Base-by-base conservation (phyloP, 148 eudicot species). In the Silene latifolia region DNA sequence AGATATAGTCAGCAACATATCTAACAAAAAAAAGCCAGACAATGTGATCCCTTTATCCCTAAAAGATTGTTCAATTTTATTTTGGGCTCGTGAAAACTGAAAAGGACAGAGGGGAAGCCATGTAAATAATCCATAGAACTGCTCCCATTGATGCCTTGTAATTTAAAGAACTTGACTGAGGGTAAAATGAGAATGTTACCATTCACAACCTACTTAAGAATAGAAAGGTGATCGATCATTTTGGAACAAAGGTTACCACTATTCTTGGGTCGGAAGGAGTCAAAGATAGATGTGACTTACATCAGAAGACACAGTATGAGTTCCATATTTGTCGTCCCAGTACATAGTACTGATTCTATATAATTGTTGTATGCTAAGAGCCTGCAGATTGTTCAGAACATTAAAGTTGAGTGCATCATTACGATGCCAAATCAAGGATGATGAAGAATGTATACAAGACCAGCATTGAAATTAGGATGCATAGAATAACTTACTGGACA, bases 271-370 rank as follows among this genome's bases (percentile, higher is more conserved):
- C 7, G 48, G 47, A 32, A n/a, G 12, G 48, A 35, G 47, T 32
- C 17, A 65, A 65, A 17, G 9, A 32, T 42, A 8, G 18, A 5
- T 24, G 13, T 60, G 77, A 80, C 96, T 88, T 90, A 95, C 99
- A 78, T 95, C 97, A 74, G 99, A 83, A 68, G 96, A 90, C 32
- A 95, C 97, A 35, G 83, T 81, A 62, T 81, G 83, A 66, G 83
- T 81, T 81, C 83, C 83, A 68, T 81, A 81, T 81, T 81, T 95
- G 89, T 92, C 99, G 69, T 95, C 99, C 99, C 99, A 95, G 80
- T 95, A 95, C 99, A 95, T 95, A 8, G 99, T 95, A 80, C 99
- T 95, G 71, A 95, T 92, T 82, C 99, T 89, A 82, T 95, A 95
- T 64, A 95, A 59, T 74, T 95, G 99, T 48, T 95, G 99, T 77